phyloP scores from a whole-genome alignment of 2,329 filamentous ascomycete species.

The Chaetomium strumarium region DNA sequence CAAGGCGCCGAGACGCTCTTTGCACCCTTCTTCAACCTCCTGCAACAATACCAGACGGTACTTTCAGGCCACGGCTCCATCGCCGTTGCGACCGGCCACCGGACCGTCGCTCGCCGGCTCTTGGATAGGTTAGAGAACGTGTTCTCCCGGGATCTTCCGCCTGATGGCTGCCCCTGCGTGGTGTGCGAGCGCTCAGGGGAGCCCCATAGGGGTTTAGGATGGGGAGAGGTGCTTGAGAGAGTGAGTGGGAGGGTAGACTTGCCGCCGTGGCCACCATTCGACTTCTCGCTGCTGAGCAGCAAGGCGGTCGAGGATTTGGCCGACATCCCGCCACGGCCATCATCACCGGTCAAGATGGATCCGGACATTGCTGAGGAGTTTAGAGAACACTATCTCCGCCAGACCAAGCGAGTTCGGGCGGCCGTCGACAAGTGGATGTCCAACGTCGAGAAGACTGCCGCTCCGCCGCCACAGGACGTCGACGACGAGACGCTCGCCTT shows the following conservation, averaged over 20 bases:
- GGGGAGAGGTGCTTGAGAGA: constrained; percentile 92
- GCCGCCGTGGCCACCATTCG: constrained; percentile 83
- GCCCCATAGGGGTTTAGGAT: constrained; percentile 70
- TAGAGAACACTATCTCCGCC: constrained; percentile 82
- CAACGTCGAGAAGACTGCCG: constrained; percentile 67
- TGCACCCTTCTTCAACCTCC: constrained; percentile 70
- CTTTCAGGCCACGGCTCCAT: constrained; percentile 79
- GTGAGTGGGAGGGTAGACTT: constrained; percentile 84
- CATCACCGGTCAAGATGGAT: constrained; percentile 69
- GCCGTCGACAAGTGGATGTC: constrained; percentile 87
- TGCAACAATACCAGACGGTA: constrained; percentile 82
- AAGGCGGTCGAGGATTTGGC: constrained; percentile 60
- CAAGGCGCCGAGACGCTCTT: constrained; percentile 69
- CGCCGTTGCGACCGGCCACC: constrained; percentile 90
- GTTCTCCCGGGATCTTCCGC: constrained; percentile 86
- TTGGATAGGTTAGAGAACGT: constrained; percentile 90
- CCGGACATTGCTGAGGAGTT: constrained; percentile 93
- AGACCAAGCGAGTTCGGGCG: constrained; percentile 87
- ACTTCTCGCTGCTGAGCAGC: constrained; percentile 56
- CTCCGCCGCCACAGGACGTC: constrained; percentile 76
- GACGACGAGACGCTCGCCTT: constrained; percentile 93
- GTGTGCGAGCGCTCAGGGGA: constrained; percentile 65
- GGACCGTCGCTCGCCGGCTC: constrained; percentile 83
- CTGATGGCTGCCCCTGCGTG: constrained; percentile 76
- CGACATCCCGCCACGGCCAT: constrained; percentile 51